These are phyloP conservation scores for Alternaria sp. DNA, from an alignment of 2,329 filamentous ascomycete species.

Conservation along the genomic window DNA sequence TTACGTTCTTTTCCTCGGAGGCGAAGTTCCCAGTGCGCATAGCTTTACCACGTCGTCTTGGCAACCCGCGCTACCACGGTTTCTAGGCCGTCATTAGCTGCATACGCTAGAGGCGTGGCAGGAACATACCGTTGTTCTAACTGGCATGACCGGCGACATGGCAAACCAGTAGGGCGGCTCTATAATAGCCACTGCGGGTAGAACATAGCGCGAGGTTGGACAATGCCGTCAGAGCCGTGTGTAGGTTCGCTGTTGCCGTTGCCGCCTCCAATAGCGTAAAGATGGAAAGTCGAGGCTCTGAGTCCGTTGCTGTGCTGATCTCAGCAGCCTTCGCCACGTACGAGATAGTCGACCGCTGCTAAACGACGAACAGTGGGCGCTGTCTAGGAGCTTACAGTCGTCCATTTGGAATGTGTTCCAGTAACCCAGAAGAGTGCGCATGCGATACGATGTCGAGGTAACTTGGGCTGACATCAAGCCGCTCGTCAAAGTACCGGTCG, in stretches of 20 bases:
- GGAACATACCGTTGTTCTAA: slow-evolving; percentile 4
- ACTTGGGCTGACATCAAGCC: slow-evolving; percentile 7
- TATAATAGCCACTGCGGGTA: slow-evolving; percentile 28
- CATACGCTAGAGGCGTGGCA: slow-evolving; percentile 1
- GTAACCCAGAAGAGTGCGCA: background rate
- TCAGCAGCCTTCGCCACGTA: background rate
- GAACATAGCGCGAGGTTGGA: slow-evolving; percentile 22
- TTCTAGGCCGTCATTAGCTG: slow-evolving; percentile 13
- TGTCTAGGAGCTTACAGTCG: background rate
- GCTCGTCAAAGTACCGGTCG: slow-evolving; percentile 13
- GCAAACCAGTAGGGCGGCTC: slow-evolving; percentile 25
- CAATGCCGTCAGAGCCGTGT: slow-evolving; percentile 15
- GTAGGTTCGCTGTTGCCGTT: slow-evolving; percentile 15
- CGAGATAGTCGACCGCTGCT: background rate
- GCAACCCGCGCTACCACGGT: slow-evolving; percentile 13
- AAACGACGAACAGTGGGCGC: background rate
- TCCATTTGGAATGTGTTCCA: background rate
- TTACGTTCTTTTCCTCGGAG: slow-evolving; percentile 44
- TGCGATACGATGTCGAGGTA: slow-evolving; percentile 17
- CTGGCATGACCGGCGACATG: slow-evolving; percentile 27
- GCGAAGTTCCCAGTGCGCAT: slow-evolving; percentile 30
- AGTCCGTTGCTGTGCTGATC: background rate
- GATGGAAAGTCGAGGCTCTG: slow-evolving; percentile 9
- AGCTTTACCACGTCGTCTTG: slow-evolving; percentile 13
- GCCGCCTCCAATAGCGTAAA: slow-evolving; percentile 19